phyloP scores from a whole-genome alignment of 768 basidiomycete genomes.

The Pulveroboletus ravenelii region DNA sequence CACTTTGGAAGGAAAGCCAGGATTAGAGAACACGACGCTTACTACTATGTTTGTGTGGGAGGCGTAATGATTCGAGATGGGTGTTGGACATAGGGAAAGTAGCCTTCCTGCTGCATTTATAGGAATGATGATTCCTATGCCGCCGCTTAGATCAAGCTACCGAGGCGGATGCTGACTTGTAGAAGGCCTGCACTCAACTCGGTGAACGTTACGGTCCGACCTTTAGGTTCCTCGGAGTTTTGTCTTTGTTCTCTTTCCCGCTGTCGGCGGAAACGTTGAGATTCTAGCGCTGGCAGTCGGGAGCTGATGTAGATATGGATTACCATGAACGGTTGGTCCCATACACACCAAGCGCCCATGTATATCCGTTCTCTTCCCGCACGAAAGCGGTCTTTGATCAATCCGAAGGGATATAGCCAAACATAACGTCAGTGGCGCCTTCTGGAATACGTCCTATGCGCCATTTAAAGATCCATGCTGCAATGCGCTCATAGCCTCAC shows the following conservation, averaged over 20 bases:
- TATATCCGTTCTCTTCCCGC: background rate
- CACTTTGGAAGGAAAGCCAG: background rate
- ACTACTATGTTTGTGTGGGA: slow-evolving; percentile 3
- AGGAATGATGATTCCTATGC: background rate
- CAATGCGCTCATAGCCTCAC: background rate
- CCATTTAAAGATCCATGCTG: background rate
- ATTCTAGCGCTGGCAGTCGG: slow-evolving; percentile 6
- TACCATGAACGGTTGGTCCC: too few species aligned
- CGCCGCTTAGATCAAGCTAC: background rate
- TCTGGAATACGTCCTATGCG: background rate
- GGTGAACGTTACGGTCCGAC: background rate
- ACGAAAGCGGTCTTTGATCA: background rate
- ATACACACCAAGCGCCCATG: background rate
- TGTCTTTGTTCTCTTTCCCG: background rate
- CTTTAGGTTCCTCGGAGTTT: background rate
- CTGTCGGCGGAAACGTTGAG: background rate
- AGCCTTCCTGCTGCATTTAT: slow-evolving; percentile 5
- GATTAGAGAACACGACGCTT: background rate
- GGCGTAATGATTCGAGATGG: background rate
- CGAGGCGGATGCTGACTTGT: background rate
- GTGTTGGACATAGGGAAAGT: background rate
- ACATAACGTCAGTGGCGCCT: slow-evolving; percentile 2
- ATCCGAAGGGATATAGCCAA: background rate
- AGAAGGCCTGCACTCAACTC: background rate
- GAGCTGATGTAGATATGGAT: background rate